Base-by-base conservation (phyloP, 2,329 filamentous ascomycete species). In the Aspergillus tamarii region DNA sequence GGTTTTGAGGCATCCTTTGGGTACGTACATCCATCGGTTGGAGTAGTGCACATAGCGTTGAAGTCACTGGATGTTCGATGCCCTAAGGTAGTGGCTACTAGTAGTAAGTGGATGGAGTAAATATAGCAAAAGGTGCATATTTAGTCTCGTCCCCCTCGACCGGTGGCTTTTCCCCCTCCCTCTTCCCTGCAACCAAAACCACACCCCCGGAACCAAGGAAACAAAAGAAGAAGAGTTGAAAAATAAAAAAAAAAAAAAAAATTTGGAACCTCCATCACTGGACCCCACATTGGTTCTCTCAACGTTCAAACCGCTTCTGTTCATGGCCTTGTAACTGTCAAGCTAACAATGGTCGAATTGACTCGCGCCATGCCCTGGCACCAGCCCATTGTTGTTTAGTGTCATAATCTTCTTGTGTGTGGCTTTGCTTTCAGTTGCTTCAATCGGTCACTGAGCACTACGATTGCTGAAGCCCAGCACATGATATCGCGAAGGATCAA, bases 161-260 rank as follows among this genome's bases (percentile, higher is more conserved):
- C 64, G 36, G 32, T 45, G 52, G 32, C 61, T 59, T 41, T 41
- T 39, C 46, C 61, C 57, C 46, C 52, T 23, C 63, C 62, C 56
- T 63, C 69, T 66, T 65, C 69, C 69, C 72, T 75, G 72, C 69
- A 74, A 70, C 69, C 70, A 73, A 73, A 74, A 73, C 74, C 73
- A 74, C 69, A 70, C 59, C 67, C 67, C 69, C 67, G 73, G 73
- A 66, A 23, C 32, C 32, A 54, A 54, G 52, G 16, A 16, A 53
- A 26, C 50, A 53, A 34, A 53, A 32, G 23, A 46, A 45, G 21
- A 46, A 46, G 12, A 23, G 14, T 46, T 6, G 4, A 12, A 28
- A 48, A 50, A 50, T 28, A 28, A 10, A 50, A 19, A 28, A 28
- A 4, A 26, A 26, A 28, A 50, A 50, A 70, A n/a, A 19, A 19